Evolutionary conservation across 257 asterid species (phyloP), one percentile per base, ranked within the genome.

Genomic region (Jacaranda copaia): DNA sequence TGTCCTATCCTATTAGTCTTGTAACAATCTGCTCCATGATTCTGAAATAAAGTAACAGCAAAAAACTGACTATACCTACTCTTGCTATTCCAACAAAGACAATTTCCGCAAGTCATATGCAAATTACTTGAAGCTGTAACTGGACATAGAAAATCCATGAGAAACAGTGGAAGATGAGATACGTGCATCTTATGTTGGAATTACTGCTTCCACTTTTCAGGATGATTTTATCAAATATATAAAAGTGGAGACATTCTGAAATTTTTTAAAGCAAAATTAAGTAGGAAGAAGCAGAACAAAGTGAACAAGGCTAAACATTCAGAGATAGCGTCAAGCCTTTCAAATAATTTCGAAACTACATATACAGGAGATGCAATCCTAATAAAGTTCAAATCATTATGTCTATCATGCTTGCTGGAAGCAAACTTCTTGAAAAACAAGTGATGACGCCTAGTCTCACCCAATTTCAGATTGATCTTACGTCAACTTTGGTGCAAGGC

Each of bases 151-250:
- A 56, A 57, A 38, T 35, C 58, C 66, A 25, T 32, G 5, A 5
- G 25, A 63, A 53, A 16, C 52, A 59, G 64, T 35, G 61, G 32
- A 70, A 70, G 72, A 62, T 53, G 7, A 60, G 74, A 79, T 73
- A 58, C 39, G 58, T 57, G 38, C 64, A 9, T 66, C 66, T 53
- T 5, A 43, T 36, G 32, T 39, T 12, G 62, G 57, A 64, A 49
- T 53, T 40, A 66, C 16, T 13, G 52, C 65, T 73, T 72, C 40
- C 71, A 25, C 32, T 25, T 64, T 43, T 36, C 65, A 55, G 59
- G 66, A 36, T 56, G 35, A 32, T 15, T 15, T 73, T 36, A 55
- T 20, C 36, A n/a, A 72, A 16, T 56, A 73, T 58, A 79, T 58
- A 79, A 16, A 53, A 11, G 61, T 25, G 32, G 38, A 53, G 12